Evolutionary conservation across 306 rosid species (phyloP), one percentile per base, ranked within the genome.

Genomic region (Lathyrus oleraceus): DNA sequence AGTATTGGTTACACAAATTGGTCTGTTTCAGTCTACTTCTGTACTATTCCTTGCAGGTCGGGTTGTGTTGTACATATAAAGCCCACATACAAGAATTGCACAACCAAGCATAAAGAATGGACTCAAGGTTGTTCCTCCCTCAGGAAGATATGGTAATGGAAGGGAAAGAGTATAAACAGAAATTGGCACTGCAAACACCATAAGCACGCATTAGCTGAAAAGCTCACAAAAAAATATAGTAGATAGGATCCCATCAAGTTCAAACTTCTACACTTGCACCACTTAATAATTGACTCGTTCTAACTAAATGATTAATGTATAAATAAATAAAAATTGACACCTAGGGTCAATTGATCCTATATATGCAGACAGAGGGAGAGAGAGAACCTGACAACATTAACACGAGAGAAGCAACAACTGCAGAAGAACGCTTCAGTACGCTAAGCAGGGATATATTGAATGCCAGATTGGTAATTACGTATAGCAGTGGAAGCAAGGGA

Each of bases 401-500:
- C 69, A 84, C 39, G 44, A 92, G 98, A 60, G 96, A 92, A 77
- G 96, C 73, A 65, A 88, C 92, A 47, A 92, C 82, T 1, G 98
- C 96, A 0, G 98, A 92, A 65, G 91, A 85, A 69, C 85, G 54
- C 79, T 92, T 92, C 54, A 92, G 88, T 28, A 84, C 87, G 42
- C 79, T 79, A 68, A 92, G 95, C 73, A 85, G 45, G 42, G 92
- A 87, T 49, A 92, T 85, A 77, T 92, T 92, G 86, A 89, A 92
- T 64, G 85, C 73, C 70, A 92, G 81, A 82, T 92, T 92, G 61
- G 77, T 81, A 53, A 73, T 14, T 73, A 92, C 58, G 63, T 89
- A 92, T 47, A 92, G 96, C 65, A 89, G 77, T 7, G 96, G 98
- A 60, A 92, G 98, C 84, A 83, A 79, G 47, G 96, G 96, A 57